Evolutionary conservation across 2,329 filamentous ascomycete species (phyloP).

Genomic region (Ophiostoma ulmi): DNA sequence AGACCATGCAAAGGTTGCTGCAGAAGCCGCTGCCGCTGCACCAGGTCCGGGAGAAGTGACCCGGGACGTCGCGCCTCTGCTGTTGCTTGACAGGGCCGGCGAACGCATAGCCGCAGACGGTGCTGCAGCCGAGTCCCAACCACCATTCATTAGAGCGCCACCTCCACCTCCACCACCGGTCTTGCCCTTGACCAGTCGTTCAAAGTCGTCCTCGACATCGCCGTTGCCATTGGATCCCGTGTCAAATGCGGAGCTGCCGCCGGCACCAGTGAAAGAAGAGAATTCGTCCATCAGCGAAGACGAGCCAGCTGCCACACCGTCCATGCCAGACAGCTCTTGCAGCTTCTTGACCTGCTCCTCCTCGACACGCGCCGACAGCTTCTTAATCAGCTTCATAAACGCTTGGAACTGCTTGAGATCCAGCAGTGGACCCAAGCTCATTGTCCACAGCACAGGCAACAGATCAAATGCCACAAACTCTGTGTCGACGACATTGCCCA

Average conservation of each 20-base stretch:
- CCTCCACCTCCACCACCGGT: slow-evolving; percentile 32
- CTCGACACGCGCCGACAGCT: slow-evolving; percentile 73
- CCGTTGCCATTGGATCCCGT: slow-evolving; percentile 45
- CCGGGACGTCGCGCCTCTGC: slow-evolving; percentile 4
- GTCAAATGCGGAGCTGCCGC: slow-evolving; percentile 35
- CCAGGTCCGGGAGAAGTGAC: slow-evolving; percentile 31
- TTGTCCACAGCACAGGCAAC: slow-evolving; percentile 82
- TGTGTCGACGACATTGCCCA: slow-evolving; percentile 74
- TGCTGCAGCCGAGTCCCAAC: slow-evolving; percentile 20
- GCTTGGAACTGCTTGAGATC: slow-evolving; percentile 81
- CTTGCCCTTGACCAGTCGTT: slow-evolving; percentile 79
- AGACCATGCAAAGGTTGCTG: slow-evolving; percentile 59
- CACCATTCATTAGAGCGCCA: slow-evolving; percentile 24
- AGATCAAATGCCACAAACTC: slow-evolving; percentile 92
- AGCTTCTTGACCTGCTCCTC: slow-evolving; percentile 84
- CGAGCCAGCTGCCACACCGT: slow-evolving; percentile 19
- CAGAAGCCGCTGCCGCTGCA: slow-evolving; percentile 31
- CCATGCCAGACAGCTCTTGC: slow-evolving; percentile 58
- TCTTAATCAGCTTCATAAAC: slow-evolving; percentile 86
- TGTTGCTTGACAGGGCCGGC: slow-evolving; percentile 8
- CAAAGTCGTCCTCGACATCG: slow-evolving; percentile 69
- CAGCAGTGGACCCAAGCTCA: slow-evolving; percentile 83
- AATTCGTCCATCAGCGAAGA: slow-evolving; percentile 58
- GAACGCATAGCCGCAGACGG: slow-evolving; percentile 16
- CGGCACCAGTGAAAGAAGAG: slow-evolving; percentile 58